These are phyloP conservation scores for Pseudogymnoascus sp. DNA, from an alignment of 2,329 filamentous ascomycete species.

Conservation along the genomic window DNA sequence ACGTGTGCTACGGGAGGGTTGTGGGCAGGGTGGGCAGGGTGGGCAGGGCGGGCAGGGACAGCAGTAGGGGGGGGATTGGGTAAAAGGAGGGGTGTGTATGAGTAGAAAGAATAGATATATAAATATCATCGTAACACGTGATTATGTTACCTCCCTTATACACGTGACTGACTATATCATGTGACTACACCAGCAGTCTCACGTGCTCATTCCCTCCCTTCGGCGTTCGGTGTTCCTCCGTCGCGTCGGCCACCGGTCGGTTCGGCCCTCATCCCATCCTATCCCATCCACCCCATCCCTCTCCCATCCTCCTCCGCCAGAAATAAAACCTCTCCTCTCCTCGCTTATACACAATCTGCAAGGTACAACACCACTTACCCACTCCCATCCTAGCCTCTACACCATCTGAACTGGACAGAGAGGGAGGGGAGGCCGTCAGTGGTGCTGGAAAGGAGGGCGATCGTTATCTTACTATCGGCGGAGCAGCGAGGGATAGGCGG, in stretches of 20 bases:
- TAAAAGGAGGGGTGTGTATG: neutral
- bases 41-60: neutral
- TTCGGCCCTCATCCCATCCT: no score
- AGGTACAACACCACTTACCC: no score
- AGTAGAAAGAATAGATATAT: neutral
- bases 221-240: no score
- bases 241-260: no score
- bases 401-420: neutral
- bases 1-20: neutral
- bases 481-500: neutral
- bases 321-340: no score
- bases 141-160: neutral
- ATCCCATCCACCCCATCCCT: no score
- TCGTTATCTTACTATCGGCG: neutral
- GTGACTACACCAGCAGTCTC: neutral
- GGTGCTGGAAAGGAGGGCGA: neutral
- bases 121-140: neutral
- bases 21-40: neutral
- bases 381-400: neutral
- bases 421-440: neutral
- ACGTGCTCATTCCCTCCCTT: no score
- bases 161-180: neutral
- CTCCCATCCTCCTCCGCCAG: no score
- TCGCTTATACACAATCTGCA: no score
- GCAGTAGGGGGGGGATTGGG: neutral